Evolutionary conservation across 495 filamentous ascomycete genomes (phyloP).

Genomic region (Penicillium pulvis): DNA sequence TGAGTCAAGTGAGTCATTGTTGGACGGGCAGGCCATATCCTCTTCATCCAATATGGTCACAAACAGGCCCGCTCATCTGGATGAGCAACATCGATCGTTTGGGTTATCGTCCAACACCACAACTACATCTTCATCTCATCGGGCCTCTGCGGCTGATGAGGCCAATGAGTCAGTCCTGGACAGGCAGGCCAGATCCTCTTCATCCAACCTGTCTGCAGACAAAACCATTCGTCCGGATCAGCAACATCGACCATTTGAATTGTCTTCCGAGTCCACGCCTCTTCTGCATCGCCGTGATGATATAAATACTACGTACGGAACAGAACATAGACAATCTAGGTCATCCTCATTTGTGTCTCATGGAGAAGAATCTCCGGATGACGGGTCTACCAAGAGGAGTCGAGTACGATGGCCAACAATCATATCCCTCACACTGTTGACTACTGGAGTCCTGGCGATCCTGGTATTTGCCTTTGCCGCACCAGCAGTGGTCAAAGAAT

Average conservation of each 20-base stretch:
- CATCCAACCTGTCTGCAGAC: constrained; percentile 11
- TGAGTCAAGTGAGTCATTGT: constrained; percentile 36
- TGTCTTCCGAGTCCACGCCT: constrained; percentile 48
- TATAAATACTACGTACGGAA: constrained; percentile 37
- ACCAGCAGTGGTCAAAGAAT: constrained; percentile 77
- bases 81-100: no score
- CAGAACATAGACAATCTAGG: constrained; percentile 23
- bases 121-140: neutral
- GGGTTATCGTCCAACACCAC: neutral
- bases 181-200: constrained; percentile 20
- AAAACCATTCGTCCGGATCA: constrained; percentile 18
- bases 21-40: constrained; percentile 27
- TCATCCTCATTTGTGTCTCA: constrained; percentile 24
- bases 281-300: constrained; percentile 42
- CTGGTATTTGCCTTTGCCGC: constrained; percentile 73
- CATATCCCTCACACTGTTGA: constrained; percentile 54
- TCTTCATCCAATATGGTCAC: neutral
- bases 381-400: constrained; percentile 23
- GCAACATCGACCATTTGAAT: constrained; percentile 29
- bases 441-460: constrained; percentile 46
- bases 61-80: no score
- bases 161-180: constrained; percentile 34
- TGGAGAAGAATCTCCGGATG: constrained; percentile 14
- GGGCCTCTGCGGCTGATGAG: constrained; percentile 40
- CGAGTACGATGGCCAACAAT: constrained; percentile 58